Conservation (phyloP, 345 rosid genomes). For the Psidium guajava region DNA sequence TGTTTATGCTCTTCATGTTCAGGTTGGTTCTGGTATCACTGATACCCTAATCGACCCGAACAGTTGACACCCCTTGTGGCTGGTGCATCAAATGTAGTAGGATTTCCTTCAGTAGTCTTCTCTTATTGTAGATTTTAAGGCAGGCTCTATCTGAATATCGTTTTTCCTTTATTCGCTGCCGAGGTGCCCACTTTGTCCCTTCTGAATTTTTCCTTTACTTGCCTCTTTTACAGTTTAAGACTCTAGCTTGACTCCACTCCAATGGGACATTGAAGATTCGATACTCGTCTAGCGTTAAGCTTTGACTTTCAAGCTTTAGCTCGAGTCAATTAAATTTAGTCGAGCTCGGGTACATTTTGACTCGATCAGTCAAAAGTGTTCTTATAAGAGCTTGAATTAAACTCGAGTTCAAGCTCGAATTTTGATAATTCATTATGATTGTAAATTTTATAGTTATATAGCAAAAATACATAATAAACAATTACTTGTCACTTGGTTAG, state of each 20-base stretch:
- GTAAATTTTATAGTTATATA: background rate
- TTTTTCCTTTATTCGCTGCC: background rate
- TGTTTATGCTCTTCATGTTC: too few species aligned
- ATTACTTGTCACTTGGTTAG: background rate
- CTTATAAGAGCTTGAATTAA: background rate
- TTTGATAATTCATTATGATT: background rate
- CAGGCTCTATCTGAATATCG: background rate
- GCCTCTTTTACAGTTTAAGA: background rate
- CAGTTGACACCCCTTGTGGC: too few species aligned
- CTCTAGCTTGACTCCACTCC: background rate
- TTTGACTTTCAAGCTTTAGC: background rate
- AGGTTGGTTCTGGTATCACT: too few species aligned
- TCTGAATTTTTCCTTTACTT: background rate
- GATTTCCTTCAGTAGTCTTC: background rate
- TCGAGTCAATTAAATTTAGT: background rate
- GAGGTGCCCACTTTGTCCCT: background rate
- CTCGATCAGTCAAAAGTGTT: background rate
- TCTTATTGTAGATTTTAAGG: background rate
- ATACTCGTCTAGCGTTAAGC: background rate
- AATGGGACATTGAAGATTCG: background rate
- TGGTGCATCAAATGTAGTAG: background rate
- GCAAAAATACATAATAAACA: background rate
- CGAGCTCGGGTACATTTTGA: background rate
- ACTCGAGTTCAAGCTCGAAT: background rate
- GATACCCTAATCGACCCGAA: too few species aligned